These are phyloP conservation scores for Stephanodiscus minutulus DNA, from an alignment of 108 stramenopile species.

Conservation along the genomic window DNA sequence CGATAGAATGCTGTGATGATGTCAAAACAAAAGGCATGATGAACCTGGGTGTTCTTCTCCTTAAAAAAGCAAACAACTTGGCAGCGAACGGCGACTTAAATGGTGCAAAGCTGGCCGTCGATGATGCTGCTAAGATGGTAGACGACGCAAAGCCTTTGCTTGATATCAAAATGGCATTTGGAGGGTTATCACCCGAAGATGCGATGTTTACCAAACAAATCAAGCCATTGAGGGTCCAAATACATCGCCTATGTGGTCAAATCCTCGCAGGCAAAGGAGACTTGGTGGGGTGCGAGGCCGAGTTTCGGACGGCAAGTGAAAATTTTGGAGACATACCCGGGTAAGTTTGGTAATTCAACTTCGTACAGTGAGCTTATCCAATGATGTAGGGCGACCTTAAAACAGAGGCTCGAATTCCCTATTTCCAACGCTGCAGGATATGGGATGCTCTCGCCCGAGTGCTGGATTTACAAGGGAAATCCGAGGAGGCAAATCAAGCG, in stretches of 20 bases:
- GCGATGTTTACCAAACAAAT: constrained; percentile 35
- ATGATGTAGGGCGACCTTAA: too few relatives aligned
- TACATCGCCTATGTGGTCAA: constrained; percentile 49
- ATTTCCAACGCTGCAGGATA: too few relatives aligned
- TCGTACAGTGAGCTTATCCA: too few relatives aligned
- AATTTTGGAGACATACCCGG: constrained; percentile 42
- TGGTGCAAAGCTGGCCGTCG: constrained; percentile 32
- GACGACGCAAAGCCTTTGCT: constrained; percentile 50
- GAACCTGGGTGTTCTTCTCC: constrained; percentile 54
- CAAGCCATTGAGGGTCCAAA: constrained; percentile 48
- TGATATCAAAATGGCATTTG: constrained; percentile 25
- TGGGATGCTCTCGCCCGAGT: constrained; percentile 58
- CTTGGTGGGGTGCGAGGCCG: constrained; percentile 48
- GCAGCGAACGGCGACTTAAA: constrained; percentile 50
- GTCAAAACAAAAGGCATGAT: constrained; percentile 56
- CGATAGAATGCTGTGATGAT: constrained; percentile 43
- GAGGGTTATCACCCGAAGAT: constrained; percentile 24
- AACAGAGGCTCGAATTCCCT: too few relatives aligned
- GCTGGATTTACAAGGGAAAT: constrained; percentile 59
- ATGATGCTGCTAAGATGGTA: constrained; percentile 32
- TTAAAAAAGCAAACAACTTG: constrained; percentile 40
- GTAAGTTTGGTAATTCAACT: too few relatives aligned
- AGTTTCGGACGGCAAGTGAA: constrained; percentile 50
- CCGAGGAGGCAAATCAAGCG: constrained; percentile 36
- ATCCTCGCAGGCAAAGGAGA: constrained; percentile 51